Base-by-base conservation (phyloP, 768 basidiomycete species). In the Scleroderma bovista region DNA sequence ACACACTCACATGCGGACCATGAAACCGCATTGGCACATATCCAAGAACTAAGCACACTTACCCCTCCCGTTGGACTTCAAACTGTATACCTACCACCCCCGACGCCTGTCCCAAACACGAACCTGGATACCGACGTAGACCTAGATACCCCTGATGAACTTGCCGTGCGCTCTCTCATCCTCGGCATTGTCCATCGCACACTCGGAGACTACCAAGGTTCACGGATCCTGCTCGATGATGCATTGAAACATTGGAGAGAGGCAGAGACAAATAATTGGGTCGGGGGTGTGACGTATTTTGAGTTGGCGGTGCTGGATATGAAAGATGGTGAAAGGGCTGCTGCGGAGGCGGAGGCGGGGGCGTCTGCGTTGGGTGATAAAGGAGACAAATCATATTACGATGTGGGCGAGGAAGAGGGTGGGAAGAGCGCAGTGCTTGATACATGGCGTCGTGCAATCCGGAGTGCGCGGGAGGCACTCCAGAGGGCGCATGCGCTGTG, bases 251-350 rank as follows among this genome's bases (percentile, higher is more conserved):
- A 72, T 11, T 72, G 76, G 24, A 51, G 61, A 12, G 47, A 63
- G 23, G 62, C 77, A 32, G 68, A 72, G n/a, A 70, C 76, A 29
- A 83, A 76, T 54, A 81, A 77, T 0, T 90, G 88, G 88, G 76
- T 88, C 5, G 73, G 71, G 1, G 80, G 84, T 3, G 73, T 88
- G 3, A 76, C 84, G 13, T 69, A 76, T 60, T 87, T 88, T 50
- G 88, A 90, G 64, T 66, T 83, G 12, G 83, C 85, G 0, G 84
- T 87, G 32, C 58, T 84, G n/a, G 82, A 84, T 51, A 67, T 90
- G 59, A 80, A 78, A 64, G 79, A 84, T 53, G 74, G 75, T 0
- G 80, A 83, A 46, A 66, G 61, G 20, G 57, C 59, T 52, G 52
- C 62, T 42, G 19, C 48, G 11, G 52, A 51, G 3, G 70, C 71